Base-by-base conservation (phyloP, 371 early-diverging fungal genomes). In the Syncephalastrum sp. region DNA sequence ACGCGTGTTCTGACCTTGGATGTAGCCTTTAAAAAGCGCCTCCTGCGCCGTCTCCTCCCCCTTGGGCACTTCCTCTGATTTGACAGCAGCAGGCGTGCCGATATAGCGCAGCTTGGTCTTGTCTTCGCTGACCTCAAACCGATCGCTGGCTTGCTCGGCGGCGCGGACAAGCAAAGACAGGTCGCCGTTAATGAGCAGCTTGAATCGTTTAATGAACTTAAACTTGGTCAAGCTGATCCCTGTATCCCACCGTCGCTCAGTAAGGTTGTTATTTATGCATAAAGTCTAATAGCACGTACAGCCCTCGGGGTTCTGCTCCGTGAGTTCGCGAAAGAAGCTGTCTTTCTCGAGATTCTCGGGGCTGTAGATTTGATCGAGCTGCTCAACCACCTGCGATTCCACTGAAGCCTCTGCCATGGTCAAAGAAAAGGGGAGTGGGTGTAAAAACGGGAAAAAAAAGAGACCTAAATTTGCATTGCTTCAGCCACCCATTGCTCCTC, bases 181-280 rank as follows among this genome's bases (percentile, higher is more conserved):
- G 59, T 78, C 70, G 17, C 75, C 75, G 6, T 64, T 60, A 2
- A 75, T 52, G 14, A 78, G 48, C 14, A 63, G 46, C 51, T 78
- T 78, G 53, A 78, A 73, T 50, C 70, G 69, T 54, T 78, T 78
- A 52, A 78, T 73, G 21, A 59, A 61, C 8, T 59, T 52, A 6
- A 75, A 45, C 17, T 73, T 75, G 50, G 75, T 78, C 27, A 78
- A 44, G 3, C 72, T 65, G 53, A 78, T 63, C 79, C 79, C 79
- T 78, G 65, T 49, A 7, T 8, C 16, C 48, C 17, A 21, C 5
- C 16, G 33, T 7, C 8, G 15, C 23, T 23, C 21, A 21, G 47
- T 21, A 23, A 6, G 3, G 10, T 44, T 8, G 50, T 17, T 38
- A 21, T 17, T 41, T 41, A 24, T 56, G 19, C 27, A 33, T 33